Percentiles rank a stretch among this genome's conserved stretches.
Conservation (phyloP, 495 filamentous ascomycete species). For the Articulospora tetracladia region DNA sequence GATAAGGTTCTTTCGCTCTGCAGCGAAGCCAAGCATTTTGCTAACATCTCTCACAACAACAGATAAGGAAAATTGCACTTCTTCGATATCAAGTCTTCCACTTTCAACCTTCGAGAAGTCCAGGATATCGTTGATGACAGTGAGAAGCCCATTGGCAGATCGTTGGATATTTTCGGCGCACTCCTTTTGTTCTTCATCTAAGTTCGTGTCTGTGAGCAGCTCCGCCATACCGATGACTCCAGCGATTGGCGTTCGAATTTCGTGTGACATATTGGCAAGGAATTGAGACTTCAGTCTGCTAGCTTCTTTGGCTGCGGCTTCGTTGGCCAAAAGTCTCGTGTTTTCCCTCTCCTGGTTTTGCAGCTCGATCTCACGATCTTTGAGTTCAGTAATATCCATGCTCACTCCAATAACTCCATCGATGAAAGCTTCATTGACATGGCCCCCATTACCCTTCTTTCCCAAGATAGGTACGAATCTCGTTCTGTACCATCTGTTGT, state of each 20-base stretch:
- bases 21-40: constrained; percentile 58
- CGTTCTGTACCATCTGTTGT: constrained; percentile 58
- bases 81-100: constrained; percentile 68
- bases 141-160: constrained; percentile 76
- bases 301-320: constrained; percentile 64
- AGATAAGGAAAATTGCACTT: constrained; percentile 73
- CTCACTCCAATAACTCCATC: constrained; percentile 65
- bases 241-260: constrained; percentile 69
- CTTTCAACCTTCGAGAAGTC: constrained; percentile 88
- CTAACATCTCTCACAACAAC: constrained; percentile 62
- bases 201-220: constrained; percentile 60
- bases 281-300: constrained; percentile 66
- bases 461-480: constrained; percentile 56
- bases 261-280: constrained; percentile 81
- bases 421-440: constrained; percentile 41
- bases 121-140: constrained; percentile 86
- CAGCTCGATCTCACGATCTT: constrained; percentile 51
- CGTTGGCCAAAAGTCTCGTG: constrained; percentile 56
- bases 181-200: constrained; percentile 67
- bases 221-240: constrained; percentile 76
- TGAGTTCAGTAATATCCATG: constrained; percentile 66
- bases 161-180: constrained; percentile 75
- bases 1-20: constrained; percentile 54
- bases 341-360: constrained; percentile 59
- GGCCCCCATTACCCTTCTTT: constrained; percentile 41